Base-by-base conservation (phyloP, 2,329 filamentous ascomycete species). In the Alternaria incomplexa region DNA sequence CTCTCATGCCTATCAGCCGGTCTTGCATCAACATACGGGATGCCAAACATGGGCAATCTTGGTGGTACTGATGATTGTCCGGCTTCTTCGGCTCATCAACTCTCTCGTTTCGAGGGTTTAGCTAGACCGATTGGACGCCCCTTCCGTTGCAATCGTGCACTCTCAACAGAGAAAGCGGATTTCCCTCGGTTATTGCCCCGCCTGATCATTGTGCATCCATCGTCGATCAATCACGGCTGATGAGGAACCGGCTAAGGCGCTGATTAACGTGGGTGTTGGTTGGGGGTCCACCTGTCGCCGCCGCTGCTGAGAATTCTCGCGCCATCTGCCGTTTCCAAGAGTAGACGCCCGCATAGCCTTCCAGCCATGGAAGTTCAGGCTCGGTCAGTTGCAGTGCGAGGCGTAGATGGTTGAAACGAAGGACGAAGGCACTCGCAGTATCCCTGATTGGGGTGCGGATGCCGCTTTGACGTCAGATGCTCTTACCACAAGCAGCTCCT, bases 201-300 rank as follows among this genome's bases (percentile, higher is more conserved):
- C 48, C 17, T 54, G 8, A 46, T 58, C 48, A 50, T 53, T 13
- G 28, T n/a, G 12, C 30, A 11, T n/a, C 22, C 17, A 53, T 36
- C 30, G 40, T 62, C 48, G 48, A 59, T 54, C 50, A 40, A 30
- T 44, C 10, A 54, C 48, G 50, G 23, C 48, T 54, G 60, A 54
- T 52, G 36, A 59, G n/a, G 26, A 26, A 43, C 48, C 50, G 51
- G 56, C 61, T 56, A 45, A 51, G 60, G 45, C 51, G 26, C 45
- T 51, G 44, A 22, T 55, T 46, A 52, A 60, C 51, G 45, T 22
- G 61, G 26, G 30, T 63, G 23, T 32, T 47, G 46, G 51, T 55
- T 56, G 61, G 40, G 47, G 57, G 25, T 54, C n/a, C 15, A 50
- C 30, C 22, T 48, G 23, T 58, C 43, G 55, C 28, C 23, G 56